Conservation (phyloP, 371 early-diverging fungal species). For the Entomophthora muscae region DNA sequence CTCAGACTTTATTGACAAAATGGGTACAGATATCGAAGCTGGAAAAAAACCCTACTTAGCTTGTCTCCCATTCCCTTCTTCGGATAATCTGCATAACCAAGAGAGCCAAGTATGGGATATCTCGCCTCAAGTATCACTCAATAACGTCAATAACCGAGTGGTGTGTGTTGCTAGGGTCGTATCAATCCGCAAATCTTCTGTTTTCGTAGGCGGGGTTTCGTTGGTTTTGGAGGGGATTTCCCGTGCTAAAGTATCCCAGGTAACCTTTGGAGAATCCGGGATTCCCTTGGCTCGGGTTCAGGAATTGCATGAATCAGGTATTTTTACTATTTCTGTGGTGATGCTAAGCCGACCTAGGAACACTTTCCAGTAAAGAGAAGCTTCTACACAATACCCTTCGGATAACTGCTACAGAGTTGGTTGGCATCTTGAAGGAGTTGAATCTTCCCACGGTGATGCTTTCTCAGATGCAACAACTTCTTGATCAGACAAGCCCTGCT, state of each 20-base stretch:
- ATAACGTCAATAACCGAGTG: not conserved
- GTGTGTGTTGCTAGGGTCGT: not conserved
- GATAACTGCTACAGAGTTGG: constrained; percentile 34
- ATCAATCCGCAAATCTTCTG: not conserved
- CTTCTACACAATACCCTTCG: constrained; percentile 36
- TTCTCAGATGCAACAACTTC: constrained; percentile 39
- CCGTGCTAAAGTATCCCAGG: constrained; percentile 17
- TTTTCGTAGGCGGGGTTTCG: constrained; percentile 4
- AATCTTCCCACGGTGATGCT: constrained; percentile 43
- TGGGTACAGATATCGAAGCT: not conserved
- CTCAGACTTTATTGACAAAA: not conserved
- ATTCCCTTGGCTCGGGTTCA: constrained; percentile 17
- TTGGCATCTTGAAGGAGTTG: constrained; percentile 39
- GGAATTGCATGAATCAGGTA: constrained; percentile 16
- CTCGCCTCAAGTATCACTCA: not conserved
- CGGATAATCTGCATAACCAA: not conserved
- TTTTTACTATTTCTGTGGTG: too few relatives aligned
- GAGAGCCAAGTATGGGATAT: not conserved
- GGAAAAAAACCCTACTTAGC: not conserved
- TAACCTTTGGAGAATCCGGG: constrained; percentile 12
- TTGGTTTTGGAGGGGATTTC: constrained; percentile 8
- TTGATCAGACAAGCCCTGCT: constrained; percentile 38
- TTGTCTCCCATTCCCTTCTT: not conserved
- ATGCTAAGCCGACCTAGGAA: constrained; percentile 10
- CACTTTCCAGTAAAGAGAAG: constrained; percentile 8